Evolutionary conservation across 192 early-diverging fungal genomes (phyloP), one percentile per base, ranked within the genome.

Genomic region (Coemansia sp.): DNA sequence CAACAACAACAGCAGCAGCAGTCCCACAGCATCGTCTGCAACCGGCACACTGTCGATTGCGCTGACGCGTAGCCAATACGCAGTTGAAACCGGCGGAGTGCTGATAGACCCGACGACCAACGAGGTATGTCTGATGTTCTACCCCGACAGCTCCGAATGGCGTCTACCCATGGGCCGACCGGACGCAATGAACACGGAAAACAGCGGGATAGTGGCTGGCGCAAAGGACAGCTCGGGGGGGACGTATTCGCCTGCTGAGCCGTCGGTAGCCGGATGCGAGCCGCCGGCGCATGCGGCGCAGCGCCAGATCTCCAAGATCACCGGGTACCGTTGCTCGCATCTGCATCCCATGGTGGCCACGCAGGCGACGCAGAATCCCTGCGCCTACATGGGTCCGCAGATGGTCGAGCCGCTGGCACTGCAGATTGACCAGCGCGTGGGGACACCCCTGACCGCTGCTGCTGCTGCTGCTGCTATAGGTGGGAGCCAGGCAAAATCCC

Each of bases 71-170:
- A 64, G 49, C 36, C 76, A 79, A 28, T 79, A 67, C 28, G 71
- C 76, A 0, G 28, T 67, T 1, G 76, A 79, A 34, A 71, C 66
- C 61, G 76, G 76, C 58, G 76, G 76, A 6, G 71, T 79, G 4
- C 65, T 79, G 14, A 45, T 79, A 4, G 76, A 79, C 50, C 76
- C 76, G 0, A 23, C 56, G 3, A 79, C 71, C 55, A 79, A 67
- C 60, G 76, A 79, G 50, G 76, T 79, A 10, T 79, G 76, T 14
- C 58, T 79, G 10, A 61, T 79, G 22, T 79, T 79, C 54, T 79
- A 79, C 58, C 76, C 76, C 0, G 76, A 79, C 58, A 64, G 67
- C 10, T 79, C 76, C 51, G 76, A 79, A 50, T 79, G 76, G 76
- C 67, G 76, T 19, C 71, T 79, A 6, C 76, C 76, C 32, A 73